phyloP scores from a whole-genome alignment of 371 early-diverging fungal genomes.

The Amoeboaphelidium protococcarum region DNA sequence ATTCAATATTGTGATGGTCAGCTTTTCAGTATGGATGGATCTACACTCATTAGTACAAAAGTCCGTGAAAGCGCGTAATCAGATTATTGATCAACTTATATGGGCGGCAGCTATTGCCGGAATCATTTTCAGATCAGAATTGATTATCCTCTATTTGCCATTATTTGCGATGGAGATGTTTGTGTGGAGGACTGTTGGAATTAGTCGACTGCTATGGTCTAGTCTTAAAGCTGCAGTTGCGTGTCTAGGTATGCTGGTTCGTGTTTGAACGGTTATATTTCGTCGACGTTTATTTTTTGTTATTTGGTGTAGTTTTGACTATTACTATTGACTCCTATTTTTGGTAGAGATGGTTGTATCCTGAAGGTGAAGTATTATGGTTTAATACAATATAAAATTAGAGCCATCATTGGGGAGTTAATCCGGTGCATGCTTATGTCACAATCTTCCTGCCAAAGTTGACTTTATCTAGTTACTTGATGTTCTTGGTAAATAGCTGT shows the following conservation, averaged over 20 bases:
- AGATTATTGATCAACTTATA: neutral
- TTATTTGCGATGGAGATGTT: slow-evolving; percentile 12
- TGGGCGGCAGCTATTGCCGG: slow-evolving; percentile 17
- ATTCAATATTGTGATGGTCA: slow-evolving; percentile 31
- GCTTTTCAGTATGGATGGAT: no score
- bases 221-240: no score
- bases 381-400: slow-evolving; percentile 60
- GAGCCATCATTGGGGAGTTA: slow-evolving; percentile 51
- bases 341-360: slow-evolving; percentile 51
- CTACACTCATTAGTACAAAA: no score
- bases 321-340: slow-evolving; percentile 50
- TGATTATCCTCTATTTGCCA: slow-evolving; percentile 20
- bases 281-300: no score
- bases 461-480: slow-evolving; percentile 13
- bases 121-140: slow-evolving; percentile 57
- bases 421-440: slow-evolving; percentile 49
- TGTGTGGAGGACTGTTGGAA: no score
- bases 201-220: no score
- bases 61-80: neutral
- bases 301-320: no score
- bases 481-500: slow-evolving; percentile 4
- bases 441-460: slow-evolving; percentile 39
- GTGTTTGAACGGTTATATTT: neutral
- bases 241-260: no score
- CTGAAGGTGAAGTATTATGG: slow-evolving; percentile 50